A percentile compares a stretch with the other conserved stretches of the same genome.
Evolutionary conservation across 2,329 filamentous ascomycete species (phyloP).

Genomic region (Dothistroma pini): DNA sequence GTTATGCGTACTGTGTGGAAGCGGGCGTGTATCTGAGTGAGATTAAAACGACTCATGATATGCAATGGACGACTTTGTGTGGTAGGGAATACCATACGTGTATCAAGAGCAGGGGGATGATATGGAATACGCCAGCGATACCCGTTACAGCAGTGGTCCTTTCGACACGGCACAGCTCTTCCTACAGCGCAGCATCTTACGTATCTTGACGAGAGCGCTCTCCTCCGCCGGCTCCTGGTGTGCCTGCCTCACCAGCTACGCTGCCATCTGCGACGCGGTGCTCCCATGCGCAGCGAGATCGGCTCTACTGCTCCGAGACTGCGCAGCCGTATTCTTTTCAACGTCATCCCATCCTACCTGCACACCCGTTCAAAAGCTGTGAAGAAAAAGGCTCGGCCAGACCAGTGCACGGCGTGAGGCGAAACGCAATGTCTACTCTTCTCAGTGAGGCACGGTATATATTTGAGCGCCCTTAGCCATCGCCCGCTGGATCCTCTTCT

Average conservation of each 20-base stretch:
- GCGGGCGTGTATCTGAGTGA: neutral
- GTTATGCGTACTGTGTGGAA: neutral
- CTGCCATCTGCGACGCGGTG: conserved; percentile 5
- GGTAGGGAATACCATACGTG: too few relatives aligned
- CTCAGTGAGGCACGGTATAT: neutral
- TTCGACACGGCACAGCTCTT: conserved; percentile 31
- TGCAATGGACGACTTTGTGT: neutral
- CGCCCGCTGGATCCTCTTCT: neutral
- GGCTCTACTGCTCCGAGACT: conserved; percentile 93
- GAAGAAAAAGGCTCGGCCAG: neutral
- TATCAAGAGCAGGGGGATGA: neutral
- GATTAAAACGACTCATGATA: too few relatives aligned
- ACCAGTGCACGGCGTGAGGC: neutral
- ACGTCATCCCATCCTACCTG: neutral
- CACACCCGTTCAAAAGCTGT: neutral
- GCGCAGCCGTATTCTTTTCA: conserved; percentile 75
- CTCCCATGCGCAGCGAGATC: conserved; percentile 22
- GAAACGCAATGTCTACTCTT: neutral
- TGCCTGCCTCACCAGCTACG: conserved; percentile 23
- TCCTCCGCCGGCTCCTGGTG: conserved; percentile 63
- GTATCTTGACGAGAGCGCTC: conserved; percentile 83
- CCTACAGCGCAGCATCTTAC: conserved; percentile 92
- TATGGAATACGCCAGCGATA: neutral
- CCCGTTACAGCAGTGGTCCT: neutral
- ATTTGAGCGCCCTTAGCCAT: neutral